Conservation (phyloP, 2,329 filamentous ascomycete species). For the Botrytis fabae region DNA sequence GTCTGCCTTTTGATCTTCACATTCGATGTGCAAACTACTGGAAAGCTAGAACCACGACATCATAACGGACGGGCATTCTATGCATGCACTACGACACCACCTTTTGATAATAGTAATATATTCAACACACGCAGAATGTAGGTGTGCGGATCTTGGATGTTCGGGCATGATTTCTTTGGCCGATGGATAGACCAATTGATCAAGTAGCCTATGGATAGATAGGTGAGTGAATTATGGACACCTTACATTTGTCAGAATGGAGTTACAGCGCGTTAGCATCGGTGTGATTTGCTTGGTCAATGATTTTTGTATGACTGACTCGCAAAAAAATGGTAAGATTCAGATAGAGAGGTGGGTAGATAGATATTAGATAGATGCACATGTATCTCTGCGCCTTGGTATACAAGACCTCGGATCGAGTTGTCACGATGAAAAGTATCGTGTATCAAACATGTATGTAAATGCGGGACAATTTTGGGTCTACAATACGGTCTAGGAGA, state of each 20-base stretch:
- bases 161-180: not conserved
- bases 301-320: not conserved
- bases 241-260: not conserved
- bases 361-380: not conserved
- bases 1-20: not conserved
- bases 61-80: not conserved
- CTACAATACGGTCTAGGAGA: not conserved
- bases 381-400: not conserved
- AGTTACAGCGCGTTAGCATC: slow-evolving; percentile 2
- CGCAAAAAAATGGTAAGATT: not conserved
- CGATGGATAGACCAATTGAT: slow-evolving; percentile 4
- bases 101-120: not conserved
- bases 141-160: not conserved
- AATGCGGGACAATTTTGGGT: not conserved
- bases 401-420: slow-evolving; percentile 16
- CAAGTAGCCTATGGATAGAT: not conserved
- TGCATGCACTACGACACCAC: slow-evolving; percentile 7
- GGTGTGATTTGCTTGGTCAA: slow-evolving; percentile 7
- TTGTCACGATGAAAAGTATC: not conserved
- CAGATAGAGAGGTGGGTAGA: not conserved
- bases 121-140: not conserved
- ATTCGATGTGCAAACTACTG: not conserved
- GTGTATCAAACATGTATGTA: not conserved
- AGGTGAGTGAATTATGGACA: not conserved
- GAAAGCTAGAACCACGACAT: not conserved